These are phyloP conservation scores for Plasmodium ovale DNA, from an alignment of 169 alveolate species.

Conservation along the genomic window DNA sequence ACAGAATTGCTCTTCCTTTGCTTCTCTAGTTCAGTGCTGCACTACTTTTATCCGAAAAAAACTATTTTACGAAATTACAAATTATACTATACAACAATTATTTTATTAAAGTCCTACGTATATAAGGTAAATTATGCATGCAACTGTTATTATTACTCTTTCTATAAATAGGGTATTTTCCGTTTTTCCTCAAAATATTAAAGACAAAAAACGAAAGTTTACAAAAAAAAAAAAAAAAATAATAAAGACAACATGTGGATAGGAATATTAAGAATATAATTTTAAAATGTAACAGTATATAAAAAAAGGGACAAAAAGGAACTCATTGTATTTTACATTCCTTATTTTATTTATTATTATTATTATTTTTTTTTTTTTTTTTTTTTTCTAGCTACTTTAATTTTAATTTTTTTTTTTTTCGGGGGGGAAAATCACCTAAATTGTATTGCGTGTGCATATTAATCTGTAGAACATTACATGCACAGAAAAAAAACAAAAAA, in stretches of 20 bases:
- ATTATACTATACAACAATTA: background rate
- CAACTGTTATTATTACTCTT: background rate
- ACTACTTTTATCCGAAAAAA: constrained; percentile 1
- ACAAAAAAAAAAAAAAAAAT: constrained; percentile 6
- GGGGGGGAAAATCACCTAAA: background rate
- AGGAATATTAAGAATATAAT: background rate
- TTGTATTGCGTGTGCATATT: background rate
- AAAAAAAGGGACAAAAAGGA: background rate
- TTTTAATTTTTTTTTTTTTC: background rate
- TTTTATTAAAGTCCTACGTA: background rate
- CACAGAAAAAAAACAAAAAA: constrained; percentile 18
- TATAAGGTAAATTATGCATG: constrained; percentile 7
- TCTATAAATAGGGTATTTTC: background rate
- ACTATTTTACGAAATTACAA: background rate
- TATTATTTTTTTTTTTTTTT: background rate
- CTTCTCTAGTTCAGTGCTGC: background rate
- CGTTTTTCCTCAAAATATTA: constrained; percentile 17
- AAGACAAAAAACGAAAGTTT: constrained; percentile 24
- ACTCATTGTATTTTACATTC: background rate
- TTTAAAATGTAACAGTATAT: constrained; percentile 6
- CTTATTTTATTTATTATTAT: background rate
- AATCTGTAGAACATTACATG: background rate
- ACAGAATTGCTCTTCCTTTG: background rate
- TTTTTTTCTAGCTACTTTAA: too few species aligned
- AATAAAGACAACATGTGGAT: constrained; percentile 12